Conservation (phyloP, 495 filamentous ascomycete species). For the Penicillium subrubescens region DNA sequence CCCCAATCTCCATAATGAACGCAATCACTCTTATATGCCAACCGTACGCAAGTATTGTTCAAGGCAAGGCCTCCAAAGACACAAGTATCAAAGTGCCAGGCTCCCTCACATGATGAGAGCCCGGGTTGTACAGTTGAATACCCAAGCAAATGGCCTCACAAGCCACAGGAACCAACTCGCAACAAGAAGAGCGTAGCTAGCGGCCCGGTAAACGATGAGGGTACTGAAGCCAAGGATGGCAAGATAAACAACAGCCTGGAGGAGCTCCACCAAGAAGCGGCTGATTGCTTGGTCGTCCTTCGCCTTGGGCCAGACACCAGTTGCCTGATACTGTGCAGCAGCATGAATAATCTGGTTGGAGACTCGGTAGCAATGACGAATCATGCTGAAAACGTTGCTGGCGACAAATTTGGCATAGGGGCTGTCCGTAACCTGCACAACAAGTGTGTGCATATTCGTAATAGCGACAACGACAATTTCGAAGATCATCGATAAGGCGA, state of each 20-base stretch:
- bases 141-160: constrained; percentile 40
- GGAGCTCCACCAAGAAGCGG: constrained; percentile 34
- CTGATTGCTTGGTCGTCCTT: constrained; percentile 34
- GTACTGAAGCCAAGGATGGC: constrained; percentile 38
- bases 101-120: constrained; percentile 21
- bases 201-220: constrained; percentile 35
- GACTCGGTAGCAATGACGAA: constrained; percentile 41
- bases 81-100: neutral
- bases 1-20: neutral
- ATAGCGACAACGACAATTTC: constrained; percentile 36
- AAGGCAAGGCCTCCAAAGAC: neutral
- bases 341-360: constrained; percentile 29
- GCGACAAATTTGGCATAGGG: constrained; percentile 33
- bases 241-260: constrained; percentile 42
- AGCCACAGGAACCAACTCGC: constrained; percentile 49
- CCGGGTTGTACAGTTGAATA: constrained; percentile 34
- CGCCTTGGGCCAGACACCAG: constrained; percentile 38
- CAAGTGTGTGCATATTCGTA: constrained; percentile 32
- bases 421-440: constrained; percentile 27
- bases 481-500: constrained; percentile 36
- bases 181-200: constrained; percentile 40
- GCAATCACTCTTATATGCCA: neutral
- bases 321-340: constrained; percentile 37
- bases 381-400: constrained; percentile 37
- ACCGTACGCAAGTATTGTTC: no score